Conservation (phyloP, 345 rosid species). For the Trapa incisa region DNA sequence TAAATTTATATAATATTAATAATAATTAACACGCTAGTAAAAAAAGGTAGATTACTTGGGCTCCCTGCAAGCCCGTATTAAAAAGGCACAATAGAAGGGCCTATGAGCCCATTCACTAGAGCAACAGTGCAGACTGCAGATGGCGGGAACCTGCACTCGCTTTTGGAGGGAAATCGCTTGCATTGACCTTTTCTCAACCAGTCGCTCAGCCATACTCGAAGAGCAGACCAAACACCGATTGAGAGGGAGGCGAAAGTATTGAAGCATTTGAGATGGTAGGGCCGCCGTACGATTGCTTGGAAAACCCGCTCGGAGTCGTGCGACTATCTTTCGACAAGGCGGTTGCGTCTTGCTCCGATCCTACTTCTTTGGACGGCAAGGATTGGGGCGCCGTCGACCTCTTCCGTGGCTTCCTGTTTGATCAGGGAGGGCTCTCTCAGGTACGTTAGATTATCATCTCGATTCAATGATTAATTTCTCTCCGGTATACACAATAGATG, state of each 20-base stretch:
- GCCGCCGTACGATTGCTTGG: slow-evolving; percentile 59
- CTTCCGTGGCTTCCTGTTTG: slow-evolving; percentile 62
- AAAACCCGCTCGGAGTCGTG: slow-evolving; percentile 84
- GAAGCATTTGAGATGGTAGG: slow-evolving; percentile 49
- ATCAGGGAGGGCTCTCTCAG: slow-evolving; percentile 47
- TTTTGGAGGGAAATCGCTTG: background rate
- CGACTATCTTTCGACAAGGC: slow-evolving; percentile 71
- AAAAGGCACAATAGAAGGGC: background rate
- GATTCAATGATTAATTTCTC: background rate
- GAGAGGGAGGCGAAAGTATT: too few species aligned
- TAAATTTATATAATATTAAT: too few species aligned
- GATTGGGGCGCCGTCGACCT: slow-evolving; percentile 87
- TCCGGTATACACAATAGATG: background rate
- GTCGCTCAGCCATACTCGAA: too few species aligned
- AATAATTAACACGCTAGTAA: too few species aligned
- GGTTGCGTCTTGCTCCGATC: slow-evolving; percentile 41
- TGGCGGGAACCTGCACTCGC: background rate
- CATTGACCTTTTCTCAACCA: background rate
- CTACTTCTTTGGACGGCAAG: slow-evolving; percentile 53
- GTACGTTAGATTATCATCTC: slow-evolving; percentile 13
- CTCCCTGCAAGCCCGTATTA: too few species aligned
- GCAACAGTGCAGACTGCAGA: too few species aligned
- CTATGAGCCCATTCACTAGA: background rate
- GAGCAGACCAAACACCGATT: too few species aligned
- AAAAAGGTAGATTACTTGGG: too few species aligned